Conservation (phyloP, 139 green algal genomes). For the Chlamydomonas sphaeroides region DNA sequence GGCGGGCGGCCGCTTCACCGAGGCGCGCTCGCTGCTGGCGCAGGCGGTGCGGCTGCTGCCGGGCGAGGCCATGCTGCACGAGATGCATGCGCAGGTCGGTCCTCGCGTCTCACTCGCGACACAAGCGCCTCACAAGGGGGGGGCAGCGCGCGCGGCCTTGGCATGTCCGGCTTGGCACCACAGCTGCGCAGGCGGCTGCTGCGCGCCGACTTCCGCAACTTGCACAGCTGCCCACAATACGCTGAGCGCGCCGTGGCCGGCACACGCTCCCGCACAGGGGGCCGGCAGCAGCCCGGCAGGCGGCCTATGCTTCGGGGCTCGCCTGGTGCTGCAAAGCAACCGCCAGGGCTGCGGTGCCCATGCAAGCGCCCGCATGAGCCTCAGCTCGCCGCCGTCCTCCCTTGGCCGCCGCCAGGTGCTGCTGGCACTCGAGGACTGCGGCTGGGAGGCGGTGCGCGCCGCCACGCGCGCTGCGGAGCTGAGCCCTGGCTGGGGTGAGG, state of each 20-base stretch:
- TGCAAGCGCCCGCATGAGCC: not conserved
- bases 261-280: too few species aligned
- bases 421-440: slow-evolving; percentile 26
- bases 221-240: too few species aligned
- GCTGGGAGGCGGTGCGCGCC: slow-evolving; percentile 50
- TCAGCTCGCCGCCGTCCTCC: not conserved
- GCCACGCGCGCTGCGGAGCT: slow-evolving; percentile 35
- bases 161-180: too few species aligned
- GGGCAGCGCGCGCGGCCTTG: too few species aligned
- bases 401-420: slow-evolving; percentile 34
- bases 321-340: not conserved
- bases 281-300: too few species aligned
- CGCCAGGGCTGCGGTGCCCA: not conserved
- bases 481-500: slow-evolving; percentile 30
- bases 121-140: too few species aligned
- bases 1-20: not conserved
- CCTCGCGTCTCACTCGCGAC: not conserved
- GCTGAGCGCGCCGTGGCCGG: too few species aligned
- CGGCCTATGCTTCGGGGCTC: not conserved
- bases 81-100: slow-evolving; percentile 36
- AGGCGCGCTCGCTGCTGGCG: slow-evolving; percentile 10
- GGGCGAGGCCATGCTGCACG: slow-evolving; percentile 17
- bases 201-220: too few species aligned
- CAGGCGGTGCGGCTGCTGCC: slow-evolving; percentile 38
- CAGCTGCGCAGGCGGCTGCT: too few species aligned